Base-by-base conservation (phyloP, 1,139 yeast genomes). In the Lodderomyces margitis region DNA sequence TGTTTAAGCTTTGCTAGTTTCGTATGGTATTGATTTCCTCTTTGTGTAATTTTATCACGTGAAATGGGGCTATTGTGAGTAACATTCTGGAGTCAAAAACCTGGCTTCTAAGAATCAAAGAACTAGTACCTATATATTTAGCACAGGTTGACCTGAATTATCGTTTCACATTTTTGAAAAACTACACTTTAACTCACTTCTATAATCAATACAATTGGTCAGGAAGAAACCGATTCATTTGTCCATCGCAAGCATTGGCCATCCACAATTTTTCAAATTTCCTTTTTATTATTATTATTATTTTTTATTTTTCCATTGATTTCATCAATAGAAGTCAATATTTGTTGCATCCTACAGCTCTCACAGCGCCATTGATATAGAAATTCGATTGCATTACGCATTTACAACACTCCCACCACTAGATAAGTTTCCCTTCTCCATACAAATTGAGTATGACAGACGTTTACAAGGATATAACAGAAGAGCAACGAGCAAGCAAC, bases 401-500 rank as follows among this genome's bases (percentile, higher is more conserved):
- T n/a, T n/a, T n/a, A n/a, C n/a, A n/a, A n/a, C n/a, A n/a, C n/a
- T n/a, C n/a, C n/a, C n/a, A n/a, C n/a, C n/a, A n/a, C n/a, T n/a
- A n/a, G n/a, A n/a, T n/a, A n/a, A n/a, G n/a, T n/a, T n/a, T n/a
- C n/a, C n/a, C n/a, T n/a, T n/a, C n/a, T n/a, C n/a, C n/a, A n/a
- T n/a, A n/a, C n/a, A n/a, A n/a, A n/a, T n/a, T n/a, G n/a, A n/a
- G n/a, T n/a, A 43, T 38, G 36, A 11, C 54, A n/a, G 8, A 10
- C 10, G 45, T 49, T n/a, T 70, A 58, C 44, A 60, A 60, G 47
- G 71, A 70, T 44, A 56, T 71, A 24, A 70, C 77, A 16, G 69
- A 57, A 65, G 82, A 67, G 65, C 81, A 51, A 70, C 74, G 43
- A 19, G 43, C 48, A 20, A 45, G 61, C 40, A 92, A 92, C 57